Percentiles rank a stretch among this genome's conserved stretches.
Conservation (phyloP, 2,329 filamentous ascomycete genomes). For the Atkinsonella hypoxylon region DNA sequence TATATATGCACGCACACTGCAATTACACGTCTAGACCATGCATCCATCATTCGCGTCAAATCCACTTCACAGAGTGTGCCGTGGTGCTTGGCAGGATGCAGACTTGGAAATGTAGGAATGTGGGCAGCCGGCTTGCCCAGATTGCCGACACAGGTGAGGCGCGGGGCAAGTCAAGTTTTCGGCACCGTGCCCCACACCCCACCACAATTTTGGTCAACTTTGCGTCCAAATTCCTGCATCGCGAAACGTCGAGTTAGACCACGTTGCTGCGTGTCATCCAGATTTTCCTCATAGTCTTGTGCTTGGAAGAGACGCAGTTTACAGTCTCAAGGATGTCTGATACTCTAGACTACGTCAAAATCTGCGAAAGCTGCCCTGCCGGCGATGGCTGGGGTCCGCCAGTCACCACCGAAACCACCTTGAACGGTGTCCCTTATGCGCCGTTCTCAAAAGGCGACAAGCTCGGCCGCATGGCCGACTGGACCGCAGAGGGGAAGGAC, state of each 20-base stretch:
- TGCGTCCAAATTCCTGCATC: conserved; percentile 21
- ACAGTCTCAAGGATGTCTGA: conserved; percentile 31
- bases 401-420: conserved; percentile 70
- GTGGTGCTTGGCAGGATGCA: background rate
- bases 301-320: background rate
- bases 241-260: conserved; percentile 10
- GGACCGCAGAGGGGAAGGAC: conserved; percentile 86
- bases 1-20: background rate
- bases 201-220: conserved; percentile 28
- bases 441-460: conserved; percentile 99
- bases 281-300: background rate
- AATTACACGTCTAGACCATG: too few species aligned
- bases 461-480: conserved; percentile 97
- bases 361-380: conserved; percentile 60
- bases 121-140: background rate
- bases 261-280: conserved; percentile 1
- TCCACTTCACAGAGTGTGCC: too few species aligned
- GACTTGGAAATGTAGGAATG: conserved; percentile 5
- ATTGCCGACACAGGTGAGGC: conserved; percentile 2
- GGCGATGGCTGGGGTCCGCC: conserved; percentile 82
- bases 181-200: conserved; percentile 24
- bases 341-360: conserved; percentile 45
- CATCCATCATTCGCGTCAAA: too few species aligned
- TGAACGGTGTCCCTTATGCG: conserved; percentile 92
- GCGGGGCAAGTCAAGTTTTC: conserved; percentile 20